Base-by-base conservation (phyloP, 805 yeast species). In the Candida nanaspora region DNA sequence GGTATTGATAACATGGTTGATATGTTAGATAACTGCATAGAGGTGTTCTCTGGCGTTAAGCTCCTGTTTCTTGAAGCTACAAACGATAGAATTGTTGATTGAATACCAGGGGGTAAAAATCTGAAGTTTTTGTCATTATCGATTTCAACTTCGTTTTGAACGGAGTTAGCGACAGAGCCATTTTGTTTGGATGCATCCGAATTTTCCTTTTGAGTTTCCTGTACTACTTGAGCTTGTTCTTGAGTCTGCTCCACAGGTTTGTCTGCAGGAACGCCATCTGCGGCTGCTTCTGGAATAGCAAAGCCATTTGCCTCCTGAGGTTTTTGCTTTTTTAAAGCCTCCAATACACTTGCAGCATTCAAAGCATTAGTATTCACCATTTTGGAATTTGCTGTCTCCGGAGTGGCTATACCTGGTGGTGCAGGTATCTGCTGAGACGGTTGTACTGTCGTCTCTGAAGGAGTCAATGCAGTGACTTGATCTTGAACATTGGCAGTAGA, bases 261-360 rank as follows among this genome's bases (percentile, higher is more conserved):
- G n/a, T n/a, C n/a, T n/a, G n/a, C n/a, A n/a, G n/a, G n/a, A n/a
- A n/a, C n/a, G n/a, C n/a, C n/a, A n/a, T n/a, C n/a, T n/a, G n/a
- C n/a, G n/a, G n/a, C n/a, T n/a, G n/a, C n/a, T n/a, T n/a, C n/a
- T n/a, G n/a, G n/a, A n/a, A n/a, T n/a, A 9, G 25, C 23, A 13
- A 9, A 14, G 13, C 9, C 16, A 20, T 6, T 35, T 6, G 39
- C 35, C 10, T 56, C 61, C 33, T 47, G 54, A 18, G 63, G 61
- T 33, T 57, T 52, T 41, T 59, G 65, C 37, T 58, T 59, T 40
- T 61, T 61, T 38, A 61, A 45, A 6, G 65, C 63, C 40, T 61
- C 66, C 34, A 61, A 43, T 11, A 61, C 66, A 41, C 65, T 61
- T n/a, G 63, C 65, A 2, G 66, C 66, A 48, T 61, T 61, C 18